These are phyloP conservation scores for Aspergillus indologenus DNA, from an alignment of 495 filamentous ascomycete genomes.

Conservation along the genomic window DNA sequence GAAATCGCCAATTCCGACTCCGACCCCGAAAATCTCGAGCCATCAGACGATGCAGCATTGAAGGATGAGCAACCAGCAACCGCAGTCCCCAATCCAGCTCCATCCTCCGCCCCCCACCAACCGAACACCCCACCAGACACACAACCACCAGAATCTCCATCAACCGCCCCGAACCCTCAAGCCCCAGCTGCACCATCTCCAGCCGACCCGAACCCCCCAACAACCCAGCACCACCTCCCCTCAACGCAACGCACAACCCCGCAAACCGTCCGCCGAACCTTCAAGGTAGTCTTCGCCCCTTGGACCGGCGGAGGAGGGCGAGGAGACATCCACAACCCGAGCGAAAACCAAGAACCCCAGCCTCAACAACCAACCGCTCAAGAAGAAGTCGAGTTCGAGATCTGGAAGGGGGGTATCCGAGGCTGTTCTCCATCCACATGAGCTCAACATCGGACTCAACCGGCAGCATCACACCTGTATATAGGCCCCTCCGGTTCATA, in stretches of 20 bases:
- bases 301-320: conserved; percentile 48
- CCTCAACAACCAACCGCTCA: conserved; percentile 10
- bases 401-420: conserved; percentile 50
- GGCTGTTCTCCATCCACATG: no score
- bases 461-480: no score
- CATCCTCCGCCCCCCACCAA: not conserved
- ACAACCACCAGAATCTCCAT: not conserved
- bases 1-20: not conserved
- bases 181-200: no score
- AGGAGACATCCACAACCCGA: not conserved
- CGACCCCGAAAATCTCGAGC: not conserved
- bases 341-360: not conserved
- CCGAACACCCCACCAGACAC: not conserved
- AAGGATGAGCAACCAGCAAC: not conserved
- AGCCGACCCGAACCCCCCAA: not conserved
- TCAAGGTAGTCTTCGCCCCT: conserved; percentile 78
- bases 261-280: conserved; percentile 49
- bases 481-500: no score
- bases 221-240: not conserved
- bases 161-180: no score
- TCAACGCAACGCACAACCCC: conserved; percentile 8
- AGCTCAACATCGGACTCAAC: no score
- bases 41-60: not conserved
- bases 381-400: conserved; percentile 47
- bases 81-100: not conserved